A percentile compares a stretch with the other conserved stretches of the same genome.
Evolutionary conservation across 2,329 filamentous ascomycete genomes (phyloP).

Genomic region (Tothia fuscella): DNA sequence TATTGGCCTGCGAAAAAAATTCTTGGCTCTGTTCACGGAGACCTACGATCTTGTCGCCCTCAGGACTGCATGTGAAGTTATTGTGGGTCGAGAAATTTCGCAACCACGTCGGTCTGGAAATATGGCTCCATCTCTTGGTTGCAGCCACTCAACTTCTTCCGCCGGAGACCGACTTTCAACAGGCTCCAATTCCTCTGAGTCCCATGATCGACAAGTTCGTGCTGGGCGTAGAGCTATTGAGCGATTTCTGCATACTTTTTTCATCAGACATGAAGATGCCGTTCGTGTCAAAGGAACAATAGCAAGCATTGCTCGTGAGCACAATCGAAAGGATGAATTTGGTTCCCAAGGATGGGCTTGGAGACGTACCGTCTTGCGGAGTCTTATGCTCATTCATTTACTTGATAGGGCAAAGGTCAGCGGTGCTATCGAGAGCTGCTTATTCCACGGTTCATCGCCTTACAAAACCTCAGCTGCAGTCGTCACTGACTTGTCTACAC

Average conservation of each 20-base stretch:
- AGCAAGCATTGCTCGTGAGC: conserved; percentile 24
- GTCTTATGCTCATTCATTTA: conserved; percentile 47
- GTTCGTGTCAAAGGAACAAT: conserved; percentile 26
- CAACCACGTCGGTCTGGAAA: conserved; percentile 14
- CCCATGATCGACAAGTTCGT: conserved; percentile 23
- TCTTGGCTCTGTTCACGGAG: conserved; percentile 45
- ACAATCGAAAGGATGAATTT: conserved; percentile 24
- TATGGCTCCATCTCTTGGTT: background rate
- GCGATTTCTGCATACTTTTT: conserved; percentile 43
- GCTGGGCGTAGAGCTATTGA: conserved; percentile 33
- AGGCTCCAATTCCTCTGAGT: conserved; percentile 26
- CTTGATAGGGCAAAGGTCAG: conserved; percentile 42
- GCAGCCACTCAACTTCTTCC: background rate
- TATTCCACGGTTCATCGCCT: conserved; percentile 40
- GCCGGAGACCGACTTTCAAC: conserved; percentile 14
- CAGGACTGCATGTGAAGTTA: conserved; percentile 42
- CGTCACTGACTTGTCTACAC: conserved; percentile 37
- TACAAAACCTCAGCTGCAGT: conserved; percentile 45
- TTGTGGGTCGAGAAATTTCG: conserved; percentile 43
- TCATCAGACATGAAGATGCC: conserved; percentile 48
- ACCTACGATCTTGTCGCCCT: conserved; percentile 43
- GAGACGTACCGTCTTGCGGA: conserved; percentile 44
- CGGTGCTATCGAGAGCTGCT: conserved; percentile 26
- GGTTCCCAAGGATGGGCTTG: conserved; percentile 37
- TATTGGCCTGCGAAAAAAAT: conserved; percentile 44